Percentiles rank a stretch among this genome's conserved stretches.
Conservation (phyloP, 2,329 filamentous ascomycete species). For the Cercospora beticola region DNA sequence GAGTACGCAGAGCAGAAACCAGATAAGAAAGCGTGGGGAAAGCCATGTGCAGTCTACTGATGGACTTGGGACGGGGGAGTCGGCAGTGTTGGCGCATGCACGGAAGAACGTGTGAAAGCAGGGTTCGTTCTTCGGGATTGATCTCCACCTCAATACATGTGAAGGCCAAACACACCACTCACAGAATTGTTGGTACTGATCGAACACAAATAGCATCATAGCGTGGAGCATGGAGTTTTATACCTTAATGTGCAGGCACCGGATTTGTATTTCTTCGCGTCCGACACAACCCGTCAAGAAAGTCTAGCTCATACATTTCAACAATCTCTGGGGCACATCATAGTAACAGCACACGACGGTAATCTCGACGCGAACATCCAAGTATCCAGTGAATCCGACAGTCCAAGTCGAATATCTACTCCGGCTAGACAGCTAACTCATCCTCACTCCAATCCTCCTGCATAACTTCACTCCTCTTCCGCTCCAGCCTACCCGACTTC, state of each 20-base stretch:
- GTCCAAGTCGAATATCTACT: not conserved
- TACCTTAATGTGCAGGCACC: not conserved
- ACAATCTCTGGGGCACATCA: not conserved
- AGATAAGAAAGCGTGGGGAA: no score
- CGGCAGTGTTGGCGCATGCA: not conserved
- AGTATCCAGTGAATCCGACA: not conserved
- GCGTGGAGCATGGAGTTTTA: not conserved
- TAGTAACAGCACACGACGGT: not conserved
- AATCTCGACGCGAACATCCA: not conserved
- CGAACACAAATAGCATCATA: not conserved
- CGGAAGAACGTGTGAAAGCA: not conserved
- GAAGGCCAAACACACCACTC: not conserved
- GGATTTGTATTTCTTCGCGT: not conserved
- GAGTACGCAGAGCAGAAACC: no score
- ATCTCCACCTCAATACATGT: not conserved
- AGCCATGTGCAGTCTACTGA: not conserved
- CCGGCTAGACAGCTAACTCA: slow-evolving; percentile 4
- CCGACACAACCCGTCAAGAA: not conserved
- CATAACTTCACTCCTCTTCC: not conserved
- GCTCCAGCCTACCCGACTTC: not conserved
- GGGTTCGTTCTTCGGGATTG: not conserved
- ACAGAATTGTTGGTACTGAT: not conserved
- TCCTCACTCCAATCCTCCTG: slow-evolving; percentile 8
- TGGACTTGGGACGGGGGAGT: not conserved
- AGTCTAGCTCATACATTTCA: not conserved